Base-by-base conservation (phyloP, 257 asterid genomes). In the Cinchona pubescens region DNA sequence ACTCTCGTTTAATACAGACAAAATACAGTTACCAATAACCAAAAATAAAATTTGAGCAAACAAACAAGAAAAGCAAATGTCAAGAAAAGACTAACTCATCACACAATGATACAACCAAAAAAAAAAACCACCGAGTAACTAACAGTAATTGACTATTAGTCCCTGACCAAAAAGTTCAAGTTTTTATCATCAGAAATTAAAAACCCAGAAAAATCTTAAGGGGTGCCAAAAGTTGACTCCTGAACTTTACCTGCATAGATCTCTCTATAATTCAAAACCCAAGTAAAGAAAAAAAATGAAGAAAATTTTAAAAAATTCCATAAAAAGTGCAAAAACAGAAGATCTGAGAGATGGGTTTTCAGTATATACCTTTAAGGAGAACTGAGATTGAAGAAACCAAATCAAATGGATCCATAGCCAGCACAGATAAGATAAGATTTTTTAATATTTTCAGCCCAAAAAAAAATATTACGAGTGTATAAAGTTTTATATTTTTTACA, bases 331-430 rank as follows among this genome's bases (percentile, higher is more conserved):
- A 10, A 65, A 71, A 82, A 75, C 75, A 72, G 72, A 75, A 77
- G 82, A 82, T 83, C 83, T 78, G 83, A 73, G 45, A 40, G 48
- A 62, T 72, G 71, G 74, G 42, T 51, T 75, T 49, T 27, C 25
- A 49, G 82, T 56, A 73, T 71, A 75, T 65, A 92, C 97, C 97
- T 89, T 87, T 80, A 34, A 87, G 89, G 48, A 88, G 93, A 82
- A 85, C 84, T 45, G 74, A 64, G 45, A 73, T 75, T 79, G 89
- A 86, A 74, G 83, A 81, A 53, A 82, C 79, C 87, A 83, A 79
- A 79, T 82, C 87, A 78, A 76, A 78, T 55, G 71, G 83, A 83
- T 86, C 96, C 93, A 89, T 89, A 55, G 51, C 67, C 86, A 55
- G 10, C 72, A 75, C 74, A 75, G 53, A 51, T 59, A 66, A 75